Evolutionary conservation across 108 stramenopile species (phyloP), one percentile per base, ranked within the genome.

Genomic region (Hondaea fermentalgiana): DNA sequence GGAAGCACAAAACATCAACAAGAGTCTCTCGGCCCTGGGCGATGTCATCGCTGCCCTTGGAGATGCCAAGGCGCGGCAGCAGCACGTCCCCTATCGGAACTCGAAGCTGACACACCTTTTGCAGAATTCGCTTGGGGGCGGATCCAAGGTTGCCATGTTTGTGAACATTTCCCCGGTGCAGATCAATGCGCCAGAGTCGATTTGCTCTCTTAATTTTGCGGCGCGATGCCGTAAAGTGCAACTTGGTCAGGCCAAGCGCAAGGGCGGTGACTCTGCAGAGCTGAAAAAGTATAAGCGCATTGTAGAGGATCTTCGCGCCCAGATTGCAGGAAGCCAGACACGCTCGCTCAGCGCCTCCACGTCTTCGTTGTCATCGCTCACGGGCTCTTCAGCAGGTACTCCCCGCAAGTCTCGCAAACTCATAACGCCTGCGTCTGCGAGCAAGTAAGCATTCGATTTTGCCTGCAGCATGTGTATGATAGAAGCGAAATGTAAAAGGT

Each of bases 1-100:
- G 69, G 94, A 94, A 58, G 93, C 94, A 4, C 92, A 93, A 76
- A 92, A 92, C 59, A 94, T 94, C 91, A 94, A 94, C 89, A 90
- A 91, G 58, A 92, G 92, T 43, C 91, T 94, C 17, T 91, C 87
- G 21, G 93, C 94, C 3, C 92, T 94, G 14, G 94, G 93, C 28
- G 93, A 94, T 58, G 94, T 94, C 42, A 91, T 94, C 59, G 90
- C 89, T 17, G 92, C 94, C 23, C 92, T 94, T 5, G 94, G 91
- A 28, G 58, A 87, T 8, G 4, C 72, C 14, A 87, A 88, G 72
- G 44, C 88, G 6, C 49, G 90, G 23, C 58, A 43, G 17, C 45
- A 69, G 45, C 94, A 94, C 90, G 90, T 94, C 5, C 94, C 94
- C 23, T 94, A 91, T 87, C 91, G 94, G 42, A 93, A 94, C 88